Evolutionary conservation across 208 protist genomes (phyloP), one percentile per base, ranked within the genome.

Genomic region (Balamuthia mandrillaris): DNA sequence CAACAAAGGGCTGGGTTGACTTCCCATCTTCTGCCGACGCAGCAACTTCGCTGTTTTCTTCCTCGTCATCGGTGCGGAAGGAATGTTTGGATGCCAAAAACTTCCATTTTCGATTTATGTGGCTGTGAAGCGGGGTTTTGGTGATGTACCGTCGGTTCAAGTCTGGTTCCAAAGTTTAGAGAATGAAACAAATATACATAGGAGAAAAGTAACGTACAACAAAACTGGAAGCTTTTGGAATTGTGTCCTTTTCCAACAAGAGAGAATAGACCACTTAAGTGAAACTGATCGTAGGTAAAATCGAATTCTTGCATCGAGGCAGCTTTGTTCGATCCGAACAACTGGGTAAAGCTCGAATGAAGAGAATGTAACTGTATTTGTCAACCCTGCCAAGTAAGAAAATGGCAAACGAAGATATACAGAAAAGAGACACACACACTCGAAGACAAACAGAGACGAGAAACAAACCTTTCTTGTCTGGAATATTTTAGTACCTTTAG

Each of bases 61-160:
- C 0, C 18, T 37, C 5, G 14, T 2, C 16, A 14, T 35, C 45
- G 37, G 10, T n/a, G 29, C 31, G 3, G 47, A 1, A 1, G 18
- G 7, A 31, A 78, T 21, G 10, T 44, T 61, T 18, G 60, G 70
- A 7, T 31, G 35, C 33, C 54, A 24, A 35, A 45, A 79, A 49
- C 70, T 79, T 35, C 29, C 49, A 49, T 54, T 79, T 79, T 35
- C 29, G 33, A 49, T 54, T 79, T 27, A 79, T 58, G 47, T 61
- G 44, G 33, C 60, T 79, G 47, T 49, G 70, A 3, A 79, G 35
- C 47, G 12, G 24, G 21, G 54, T 79, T n/a, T n/a, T n/a, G n/a
- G n/a, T n/a, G n/a, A n/a, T n/a, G n/a, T n/a, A n/a, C n/a, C n/a
- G n/a, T n/a, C n/a, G n/a, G n/a, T n/a, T n/a, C n/a, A n/a, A n/a